phyloP scores from a whole-genome alignment of 1,284 basidiomycete genomes.

The Hemileia vastatrix region DNA sequence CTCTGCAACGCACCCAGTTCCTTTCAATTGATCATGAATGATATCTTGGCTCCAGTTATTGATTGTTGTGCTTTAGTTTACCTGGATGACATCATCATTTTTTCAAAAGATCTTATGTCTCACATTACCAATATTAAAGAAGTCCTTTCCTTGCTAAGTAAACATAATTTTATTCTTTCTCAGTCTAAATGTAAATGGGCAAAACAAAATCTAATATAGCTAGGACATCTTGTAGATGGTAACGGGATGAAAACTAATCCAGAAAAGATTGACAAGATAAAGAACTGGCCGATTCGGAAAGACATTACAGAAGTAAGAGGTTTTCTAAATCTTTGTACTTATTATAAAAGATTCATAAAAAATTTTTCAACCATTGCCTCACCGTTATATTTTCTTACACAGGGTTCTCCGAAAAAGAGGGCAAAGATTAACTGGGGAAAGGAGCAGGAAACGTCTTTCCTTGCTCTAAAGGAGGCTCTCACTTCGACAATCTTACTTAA shows the following conservation, averaged over 20 bases:
- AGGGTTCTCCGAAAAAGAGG: constrained; percentile 1
- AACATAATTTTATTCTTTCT: too few species aligned
- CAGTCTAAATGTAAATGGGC: not conserved
- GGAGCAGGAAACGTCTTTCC: not conserved
- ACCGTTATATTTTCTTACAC: not conserved
- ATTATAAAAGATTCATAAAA: constrained; percentile 2
- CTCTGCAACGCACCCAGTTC: constrained; percentile 24
- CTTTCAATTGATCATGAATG: constrained; percentile 25
- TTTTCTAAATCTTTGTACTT: constrained; percentile 1
- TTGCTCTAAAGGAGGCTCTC: not conserved
- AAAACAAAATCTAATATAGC: not conserved
- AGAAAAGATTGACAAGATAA: not conserved
- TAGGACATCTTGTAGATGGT: not conserved
- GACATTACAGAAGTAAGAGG: constrained; percentile 5
- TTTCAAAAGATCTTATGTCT: too few species aligned
- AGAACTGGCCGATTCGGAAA: not conserved
- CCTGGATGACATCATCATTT: constrained; percentile 26
- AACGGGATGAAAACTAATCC: not conserved
- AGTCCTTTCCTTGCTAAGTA: too few species aligned
- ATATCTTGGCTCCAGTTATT: constrained; percentile 10
- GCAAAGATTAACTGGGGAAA: constrained; percentile 1
- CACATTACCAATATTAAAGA: too few species aligned
- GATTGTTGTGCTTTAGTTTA: constrained; percentile 12
- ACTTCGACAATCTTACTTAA: not conserved
- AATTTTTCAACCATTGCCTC: not conserved